These are phyloP conservation scores for Claviceps monticola DNA, from an alignment of 2,329 filamentous ascomycete genomes.

Conservation along the genomic window DNA sequence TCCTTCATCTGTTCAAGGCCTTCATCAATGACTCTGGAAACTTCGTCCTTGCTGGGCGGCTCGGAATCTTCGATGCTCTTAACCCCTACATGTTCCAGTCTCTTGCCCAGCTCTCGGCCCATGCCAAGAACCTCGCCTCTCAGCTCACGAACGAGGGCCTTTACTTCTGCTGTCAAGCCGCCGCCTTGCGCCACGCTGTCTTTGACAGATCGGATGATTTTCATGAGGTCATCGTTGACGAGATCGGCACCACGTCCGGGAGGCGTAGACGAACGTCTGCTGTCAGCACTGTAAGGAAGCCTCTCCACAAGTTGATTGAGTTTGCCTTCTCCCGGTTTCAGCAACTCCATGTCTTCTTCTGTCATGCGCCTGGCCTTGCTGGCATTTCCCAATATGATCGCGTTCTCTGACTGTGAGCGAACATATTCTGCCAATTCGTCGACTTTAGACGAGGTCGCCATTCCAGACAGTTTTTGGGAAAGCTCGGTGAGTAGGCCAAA, in stretches of 20 bases:
- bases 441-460: slow-evolving; percentile 46
- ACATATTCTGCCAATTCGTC: slow-evolving; percentile 57
- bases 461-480: slow-evolving; percentile 54
- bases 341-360: slow-evolving; percentile 17
- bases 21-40: slow-evolving; percentile 65
- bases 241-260: slow-evolving; percentile 34
- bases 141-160: slow-evolving; percentile 76
- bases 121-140: slow-evolving; percentile 88
- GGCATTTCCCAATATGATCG: slow-evolving; percentile 21
- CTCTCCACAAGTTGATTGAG: slow-evolving; percentile 29
- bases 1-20: slow-evolving; percentile 70
- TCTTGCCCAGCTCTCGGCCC: slow-evolving; percentile 78
- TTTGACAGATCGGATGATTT: slow-evolving; percentile 74
- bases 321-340: slow-evolving; percentile 15
- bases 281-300: slow-evolving; percentile 28
- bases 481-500: slow-evolving; percentile 56
- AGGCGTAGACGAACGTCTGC: slow-evolving; percentile 31
- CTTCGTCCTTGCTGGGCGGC: slow-evolving; percentile 48
- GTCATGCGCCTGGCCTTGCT: slow-evolving; percentile 1
- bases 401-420: slow-evolving; percentile 34
- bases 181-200: slow-evolving; percentile 82
- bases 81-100: slow-evolving; percentile 56
- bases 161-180: slow-evolving; percentile 82
- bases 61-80: slow-evolving; percentile 33
- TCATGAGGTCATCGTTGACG: slow-evolving; percentile 65